Base-by-base conservation (phyloP, 2,329 filamentous ascomycete genomes). In the Fusarium buharicum region DNA sequence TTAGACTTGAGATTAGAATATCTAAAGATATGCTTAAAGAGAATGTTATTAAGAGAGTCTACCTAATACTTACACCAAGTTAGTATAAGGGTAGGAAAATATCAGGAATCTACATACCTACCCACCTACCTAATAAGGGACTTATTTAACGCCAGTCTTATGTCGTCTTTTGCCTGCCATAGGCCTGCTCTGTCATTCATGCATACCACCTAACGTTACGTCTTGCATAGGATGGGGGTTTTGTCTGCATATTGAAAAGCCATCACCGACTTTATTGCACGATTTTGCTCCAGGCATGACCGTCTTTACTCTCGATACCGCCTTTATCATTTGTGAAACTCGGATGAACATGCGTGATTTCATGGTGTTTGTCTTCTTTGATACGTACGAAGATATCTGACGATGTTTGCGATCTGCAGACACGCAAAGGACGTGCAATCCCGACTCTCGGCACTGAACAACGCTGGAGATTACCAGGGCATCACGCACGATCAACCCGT, bases 221-320 rank as follows among this genome's bases (percentile, higher is more conserved):
- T 28, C 27, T 24, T 28, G 27, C 9, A 28, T 28, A 9, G 39
- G 30, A 55, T 50, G 38, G 53, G 33, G 52, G 28, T 24, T 41
- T 33, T 31, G 14, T 45, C 20, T 51, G 37, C n/a, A 20, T 22
- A 34, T 41, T 14, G 20, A 30, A 12, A 45, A 46, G 31, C 48
- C 62, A 69, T 58, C 64, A 69, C 65, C 65, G 63, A 63, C 54
- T 69, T 67, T 69, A 44, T 70, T 67, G 67, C 38, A 65, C 30
- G 57, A 70, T 64, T 38, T 40, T 28, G 34, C 41, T 22, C 39
- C 20, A 30, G 22, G 34, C n/a, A 59, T 54, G 55, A 67, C 48
- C 56, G 43, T 55, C 45, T 50, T 50, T 49, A n/a, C n/a, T n/a
- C 30, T 43, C 36, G 50, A 55, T 52, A 50, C 52, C 38, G 40